Evolutionary conservation across 345 rosid genomes (phyloP).

Genomic region (Aurinia saxatilis): DNA sequence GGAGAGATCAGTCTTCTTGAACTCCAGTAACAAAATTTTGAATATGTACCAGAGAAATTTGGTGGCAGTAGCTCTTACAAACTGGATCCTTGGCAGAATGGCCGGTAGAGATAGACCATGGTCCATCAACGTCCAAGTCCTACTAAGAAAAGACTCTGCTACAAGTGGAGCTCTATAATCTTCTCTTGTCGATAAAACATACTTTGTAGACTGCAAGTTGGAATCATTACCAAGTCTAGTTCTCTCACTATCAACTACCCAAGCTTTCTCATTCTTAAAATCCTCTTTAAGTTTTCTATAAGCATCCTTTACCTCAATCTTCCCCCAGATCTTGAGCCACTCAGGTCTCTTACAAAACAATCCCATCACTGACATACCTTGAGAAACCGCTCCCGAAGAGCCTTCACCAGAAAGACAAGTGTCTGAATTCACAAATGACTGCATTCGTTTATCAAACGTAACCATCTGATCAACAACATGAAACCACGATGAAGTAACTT

Average conservation of each 20-base stretch:
- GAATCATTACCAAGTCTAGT: conserved; percentile 2
- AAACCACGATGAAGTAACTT: conserved; percentile 56
- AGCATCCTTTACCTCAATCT: conserved; percentile 66
- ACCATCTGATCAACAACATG: conserved; percentile 64
- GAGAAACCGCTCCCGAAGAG: conserved; percentile 30
- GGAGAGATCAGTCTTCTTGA: conserved; percentile 37
- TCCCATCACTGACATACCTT: conserved; percentile 40
- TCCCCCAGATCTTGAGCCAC: conserved; percentile 79
- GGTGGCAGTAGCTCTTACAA: conserved; percentile 53
- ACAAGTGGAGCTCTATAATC: conserved; percentile 58
- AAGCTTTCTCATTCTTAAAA: conserved; percentile 46
- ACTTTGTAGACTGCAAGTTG: conserved; percentile 29
- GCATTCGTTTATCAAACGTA: conserved; percentile 64
- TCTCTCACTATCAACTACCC: conserved; percentile 32
- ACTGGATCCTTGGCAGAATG: conserved; percentile 35
- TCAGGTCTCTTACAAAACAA: conserved; percentile 52
- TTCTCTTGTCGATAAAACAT: conserved; percentile 47
- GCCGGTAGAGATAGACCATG: conserved; percentile 44
- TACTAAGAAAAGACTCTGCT: conserved; percentile 42
- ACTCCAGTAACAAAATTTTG: conserved; percentile 41
- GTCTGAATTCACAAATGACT: conserved; percentile 42
- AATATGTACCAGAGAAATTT: conserved; percentile 64
- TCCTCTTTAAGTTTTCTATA: conserved; percentile 57
- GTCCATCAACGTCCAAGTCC: conserved; percentile 50
- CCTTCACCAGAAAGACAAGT: conserved; percentile 34